Percentiles rank a stretch among this genome's conserved stretches.
phyloP scores from a whole-genome alignment of 768 basidiomycete genomes.

The Suillus brevipes region DNA sequence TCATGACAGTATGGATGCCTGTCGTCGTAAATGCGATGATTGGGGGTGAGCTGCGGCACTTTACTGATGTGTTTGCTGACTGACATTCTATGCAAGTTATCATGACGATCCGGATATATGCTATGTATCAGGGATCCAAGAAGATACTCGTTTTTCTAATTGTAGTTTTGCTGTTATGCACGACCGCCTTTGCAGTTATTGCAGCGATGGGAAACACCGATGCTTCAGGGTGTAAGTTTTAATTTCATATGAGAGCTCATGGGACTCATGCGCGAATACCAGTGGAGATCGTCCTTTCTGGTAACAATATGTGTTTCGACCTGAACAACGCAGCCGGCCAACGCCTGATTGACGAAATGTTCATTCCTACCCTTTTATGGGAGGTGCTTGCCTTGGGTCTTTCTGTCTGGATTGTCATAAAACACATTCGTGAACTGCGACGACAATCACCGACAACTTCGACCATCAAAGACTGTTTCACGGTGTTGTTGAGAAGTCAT shows the following conservation, averaged over 20 bases:
- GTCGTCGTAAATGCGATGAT: not conserved
- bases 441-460: too few species aligned
- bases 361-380: too few species aligned
- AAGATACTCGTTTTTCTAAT: not conserved
- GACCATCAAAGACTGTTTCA: too few species aligned
- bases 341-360: not conserved
- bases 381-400: too few species aligned
- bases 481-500: too few species aligned
- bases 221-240: not conserved
- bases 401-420: too few species aligned
- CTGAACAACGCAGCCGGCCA: too few species aligned
- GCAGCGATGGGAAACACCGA: too few species aligned
- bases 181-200: not conserved
- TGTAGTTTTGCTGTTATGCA: not conserved
- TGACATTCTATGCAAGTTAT: not conserved
- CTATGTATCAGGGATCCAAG: not conserved
- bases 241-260: not conserved
- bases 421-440: too few species aligned
- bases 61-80: not conserved
- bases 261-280: not conserved
- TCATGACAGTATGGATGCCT: too few species aligned
- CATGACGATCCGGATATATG: not conserved
- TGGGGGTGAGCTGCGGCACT: not conserved
- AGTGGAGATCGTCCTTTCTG: not conserved
- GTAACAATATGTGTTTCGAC: too few species aligned